Conservation (phyloP, 768 basidiomycete species). For the Lactifluus subvellereus region DNA sequence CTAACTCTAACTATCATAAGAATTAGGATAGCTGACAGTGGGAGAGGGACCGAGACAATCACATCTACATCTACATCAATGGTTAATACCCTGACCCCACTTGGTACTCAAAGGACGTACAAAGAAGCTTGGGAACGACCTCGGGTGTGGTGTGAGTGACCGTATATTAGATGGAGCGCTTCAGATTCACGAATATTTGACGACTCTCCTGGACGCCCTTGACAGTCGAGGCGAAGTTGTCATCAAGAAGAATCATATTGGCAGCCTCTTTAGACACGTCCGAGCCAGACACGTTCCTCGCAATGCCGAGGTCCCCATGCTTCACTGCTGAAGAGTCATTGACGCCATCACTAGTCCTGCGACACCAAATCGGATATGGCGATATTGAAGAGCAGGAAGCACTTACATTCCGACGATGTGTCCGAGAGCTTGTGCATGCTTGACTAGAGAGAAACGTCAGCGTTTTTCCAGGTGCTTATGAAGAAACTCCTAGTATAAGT, state of each 20-base stretch:
- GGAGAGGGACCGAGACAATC: conserved; percentile 60
- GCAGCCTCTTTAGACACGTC: conserved; percentile 72
- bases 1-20: conserved; percentile 53
- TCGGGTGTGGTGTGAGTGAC: conserved; percentile 63
- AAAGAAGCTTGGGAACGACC: conserved; percentile 62
- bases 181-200: conserved; percentile 64
- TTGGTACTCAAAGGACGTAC: conserved; percentile 30
- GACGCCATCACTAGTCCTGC: conserved; percentile 64
- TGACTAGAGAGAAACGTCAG: conserved; percentile 38
- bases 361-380: neutral
- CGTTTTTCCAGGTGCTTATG: neutral
- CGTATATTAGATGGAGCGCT: conserved; percentile 67
- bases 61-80: conserved; percentile 40
- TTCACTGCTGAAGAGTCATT: conserved; percentile 69
- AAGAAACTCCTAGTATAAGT: conserved; percentile 12
- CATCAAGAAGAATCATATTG: conserved; percentile 67
- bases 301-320: conserved; percentile 66
- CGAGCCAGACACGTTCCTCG: conserved; percentile 70
- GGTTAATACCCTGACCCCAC: neutral
- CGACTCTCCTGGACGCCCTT: conserved; percentile 67
- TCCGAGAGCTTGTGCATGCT: conserved; percentile 63
- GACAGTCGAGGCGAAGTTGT: conserved; percentile 69
- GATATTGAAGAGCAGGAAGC: neutral
- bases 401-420: conserved; percentile 69
- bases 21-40: conserved; percentile 62